phyloP scores from a whole-genome alignment of 306 rosid genomes.

The Dicorynia guianensis region DNA sequence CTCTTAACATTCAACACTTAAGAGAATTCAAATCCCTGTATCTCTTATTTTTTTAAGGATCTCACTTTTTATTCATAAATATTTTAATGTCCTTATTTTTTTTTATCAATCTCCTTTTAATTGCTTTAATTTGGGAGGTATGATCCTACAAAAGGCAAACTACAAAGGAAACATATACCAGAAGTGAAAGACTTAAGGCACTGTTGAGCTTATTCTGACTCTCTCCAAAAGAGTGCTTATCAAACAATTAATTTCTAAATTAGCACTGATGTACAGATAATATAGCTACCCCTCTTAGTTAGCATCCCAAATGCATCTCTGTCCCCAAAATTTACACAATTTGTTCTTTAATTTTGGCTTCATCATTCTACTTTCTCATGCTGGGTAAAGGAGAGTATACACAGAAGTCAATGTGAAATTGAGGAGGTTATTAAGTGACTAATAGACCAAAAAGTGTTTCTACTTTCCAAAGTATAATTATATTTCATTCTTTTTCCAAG shows the following conservation, averaged over 20 bases:
- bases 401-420: constrained; percentile 23
- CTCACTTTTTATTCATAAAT: no score
- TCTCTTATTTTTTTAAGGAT: no score
- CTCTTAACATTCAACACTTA: no score
- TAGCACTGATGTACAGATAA: not conserved
- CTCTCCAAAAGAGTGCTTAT: not conserved
- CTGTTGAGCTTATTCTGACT: not conserved
- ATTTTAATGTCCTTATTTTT: no score
- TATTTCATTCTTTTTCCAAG: constrained; percentile 38
- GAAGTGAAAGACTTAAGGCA: not conserved
- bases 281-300: not conserved
- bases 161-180: no score
- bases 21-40: no score
- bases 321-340: not conserved
- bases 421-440: constrained; percentile 9
- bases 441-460: constrained; percentile 42
- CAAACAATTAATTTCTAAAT: not conserved
- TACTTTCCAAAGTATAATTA: constrained; percentile 44
- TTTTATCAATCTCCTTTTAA: no score
- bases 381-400: constrained; percentile 23
- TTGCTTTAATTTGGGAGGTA: no score
- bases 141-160: no score
- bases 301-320: constrained; percentile 6
- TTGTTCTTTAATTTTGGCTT: constrained; percentile 34
- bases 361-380: not conserved